Base-by-base conservation (phyloP, 2,329 filamentous ascomycete species). In the Lecanicillium sp. region DNA sequence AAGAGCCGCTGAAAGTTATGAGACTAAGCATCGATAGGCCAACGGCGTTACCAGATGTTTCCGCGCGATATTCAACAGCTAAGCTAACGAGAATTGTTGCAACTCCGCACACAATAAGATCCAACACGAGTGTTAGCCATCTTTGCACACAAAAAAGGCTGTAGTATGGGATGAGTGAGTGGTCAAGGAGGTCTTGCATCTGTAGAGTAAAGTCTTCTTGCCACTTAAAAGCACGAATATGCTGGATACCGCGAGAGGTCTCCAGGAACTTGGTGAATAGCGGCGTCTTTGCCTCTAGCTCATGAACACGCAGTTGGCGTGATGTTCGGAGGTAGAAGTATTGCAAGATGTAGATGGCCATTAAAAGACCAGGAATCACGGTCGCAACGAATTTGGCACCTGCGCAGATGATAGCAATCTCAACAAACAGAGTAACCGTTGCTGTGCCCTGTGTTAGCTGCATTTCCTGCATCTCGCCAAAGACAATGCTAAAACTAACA, bases 241-340 rank as follows among this genome's bases (percentile, higher is more conserved):
- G 51, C 8, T 47, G 41, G 5, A 55, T 28, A 5, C 52, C 45
- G 33, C 49, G 38, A 20, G 14, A 53, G 1, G 61, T 58, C 42
- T 68, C 63, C 3, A 65, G 39, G 12, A 66, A 58, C 28, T 48
- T 56, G 0, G 55, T 57, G 17, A 51, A 68, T 0, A 77, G 56
- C 0, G 63, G 65, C 0, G 70, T 61, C 30, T 67, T 66, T 1
- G 69, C 62, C 45, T 77, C 71, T 1, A 77, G 58, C 33, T 77
- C 73, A 17, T 77, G 51, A 11, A 70, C 60, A 27, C 72, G 66
- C 3, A 79, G 54, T 45, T 77, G 74, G 0, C 73, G 64, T 0
- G 72, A 75, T 1, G 72, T 76, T 5, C 66, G 61, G 2, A 78
- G 59, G 25, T 48, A 46, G 28, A 45, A 46, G 5, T 44, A 39